phyloP scores from a whole-genome alignment of 768 basidiomycete genomes.

The Auricularia cornea region DNA sequence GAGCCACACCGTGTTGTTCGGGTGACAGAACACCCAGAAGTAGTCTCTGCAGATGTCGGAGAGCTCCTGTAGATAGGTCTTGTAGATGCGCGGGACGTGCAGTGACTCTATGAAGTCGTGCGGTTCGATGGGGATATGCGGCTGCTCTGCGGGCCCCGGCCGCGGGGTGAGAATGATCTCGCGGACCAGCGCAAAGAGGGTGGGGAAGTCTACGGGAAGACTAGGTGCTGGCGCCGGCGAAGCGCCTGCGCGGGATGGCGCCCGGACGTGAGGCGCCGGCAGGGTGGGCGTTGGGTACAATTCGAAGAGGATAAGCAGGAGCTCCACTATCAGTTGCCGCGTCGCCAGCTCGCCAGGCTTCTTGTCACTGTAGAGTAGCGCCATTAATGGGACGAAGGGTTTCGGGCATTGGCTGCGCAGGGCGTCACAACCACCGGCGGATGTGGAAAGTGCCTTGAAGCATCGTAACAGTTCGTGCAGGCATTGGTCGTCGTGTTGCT shows the following conservation, averaged over 20 bases:
- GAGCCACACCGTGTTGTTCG: slow-evolving; percentile 86
- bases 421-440: slow-evolving; percentile 80
- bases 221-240: slow-evolving; percentile 23
- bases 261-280: slow-evolving; percentile 39
- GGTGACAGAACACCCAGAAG: slow-evolving; percentile 97
- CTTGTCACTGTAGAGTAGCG: slow-evolving; percentile 91
- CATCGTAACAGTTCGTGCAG: slow-evolving; percentile 88
- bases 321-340: slow-evolving; percentile 82
- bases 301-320: slow-evolving; percentile 82
- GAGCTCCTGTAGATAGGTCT: slow-evolving; percentile 73
- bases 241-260: background rate
- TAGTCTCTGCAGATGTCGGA: slow-evolving; percentile 89
- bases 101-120: slow-evolving; percentile 75
- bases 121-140: slow-evolving; percentile 51
- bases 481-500: slow-evolving; percentile 95
- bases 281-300: slow-evolving; percentile 63
- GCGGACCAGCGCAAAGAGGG: slow-evolving; percentile 64
- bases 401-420: slow-evolving; percentile 83
- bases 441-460: slow-evolving; percentile 89
- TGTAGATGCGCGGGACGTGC: slow-evolving; percentile 66
- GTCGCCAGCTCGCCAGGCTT: slow-evolving; percentile 92
- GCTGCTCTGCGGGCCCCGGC: slow-evolving; percentile 56
- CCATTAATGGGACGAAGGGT: slow-evolving; percentile 76
- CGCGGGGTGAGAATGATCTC: slow-evolving; percentile 66
- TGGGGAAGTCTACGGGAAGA: slow-evolving; percentile 55